Conservation (phyloP, 371 early-diverging fungal genomes). For the Neoconidiobolus thromboides region DNA sequence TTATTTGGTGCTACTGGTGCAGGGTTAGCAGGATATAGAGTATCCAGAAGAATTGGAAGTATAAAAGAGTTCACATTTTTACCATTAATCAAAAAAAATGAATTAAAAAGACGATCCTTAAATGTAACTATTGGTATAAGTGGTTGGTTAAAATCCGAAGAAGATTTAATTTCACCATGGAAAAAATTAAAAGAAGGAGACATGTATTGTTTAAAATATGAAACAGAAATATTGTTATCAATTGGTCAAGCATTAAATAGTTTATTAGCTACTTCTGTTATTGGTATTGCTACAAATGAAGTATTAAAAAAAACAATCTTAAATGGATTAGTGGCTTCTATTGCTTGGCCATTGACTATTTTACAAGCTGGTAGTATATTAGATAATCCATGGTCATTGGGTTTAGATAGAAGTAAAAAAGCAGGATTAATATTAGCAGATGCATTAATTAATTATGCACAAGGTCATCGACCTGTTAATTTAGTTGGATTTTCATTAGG, state of each 20-base stretch:
- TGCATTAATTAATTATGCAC: slow-evolving; percentile 55
- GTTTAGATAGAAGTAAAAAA: slow-evolving; percentile 67
- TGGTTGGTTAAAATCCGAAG: slow-evolving; percentile 27
- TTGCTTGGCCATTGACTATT: slow-evolving; percentile 62
- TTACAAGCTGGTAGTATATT: slow-evolving; percentile 61
- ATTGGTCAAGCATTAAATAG: slow-evolving; percentile 58
- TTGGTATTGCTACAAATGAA: slow-evolving; percentile 63
- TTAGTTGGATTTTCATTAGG: slow-evolving; percentile 88
- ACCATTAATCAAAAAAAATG: slow-evolving; percentile 7
- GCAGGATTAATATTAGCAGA: slow-evolving; percentile 77
- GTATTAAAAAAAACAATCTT: slow-evolving; percentile 73
- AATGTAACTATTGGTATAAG: slow-evolving; percentile 38
- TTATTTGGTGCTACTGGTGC: slow-evolving; percentile 41
- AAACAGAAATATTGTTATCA: slow-evolving; percentile 47
- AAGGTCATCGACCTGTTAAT: slow-evolving; percentile 80
- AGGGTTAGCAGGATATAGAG: slow-evolving; percentile 26
- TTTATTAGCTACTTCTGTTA: slow-evolving; percentile 66
- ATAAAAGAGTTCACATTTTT: slow-evolving; percentile 37
- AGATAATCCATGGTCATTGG: slow-evolving; percentile 89
- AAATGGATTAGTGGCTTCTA: slow-evolving; percentile 58
- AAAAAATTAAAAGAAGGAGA: slow-evolving; percentile 19
- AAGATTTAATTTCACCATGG: slow-evolving; percentile 27
- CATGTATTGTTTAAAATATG: slow-evolving; percentile 47
- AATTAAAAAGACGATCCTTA: slow-evolving; percentile 7
- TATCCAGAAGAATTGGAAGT: slow-evolving; percentile 26